Base-by-base conservation (phyloP, 352 stramenopile species). In the Pythium plurisporium region DNA sequence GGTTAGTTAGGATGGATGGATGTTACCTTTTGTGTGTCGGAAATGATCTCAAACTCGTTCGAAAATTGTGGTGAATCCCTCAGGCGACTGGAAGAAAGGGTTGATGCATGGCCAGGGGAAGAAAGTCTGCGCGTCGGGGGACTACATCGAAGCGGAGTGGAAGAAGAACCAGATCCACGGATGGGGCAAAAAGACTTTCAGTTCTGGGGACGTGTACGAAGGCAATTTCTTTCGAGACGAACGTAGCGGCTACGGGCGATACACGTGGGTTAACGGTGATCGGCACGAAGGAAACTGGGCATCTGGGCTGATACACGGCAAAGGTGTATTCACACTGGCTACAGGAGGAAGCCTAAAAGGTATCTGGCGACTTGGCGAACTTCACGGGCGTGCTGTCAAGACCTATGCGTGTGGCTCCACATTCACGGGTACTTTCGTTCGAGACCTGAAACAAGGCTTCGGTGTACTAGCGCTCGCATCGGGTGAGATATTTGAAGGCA, bases 51-150 rank as follows among this genome's bases (percentile, higher is more conserved):
- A n/a, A n/a, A 41, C 17, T 27, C 38, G 12, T 20, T 27, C 38
- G n/a, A 15, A 15, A 26, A 44, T n/a, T 1, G n/a, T 44, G 17
- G 26, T 33, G 23, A 26, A 8, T 45, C 10, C 17, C 20, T 12
- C 52, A 90, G 82, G 82, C 42, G 73, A 76, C 43, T 94, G 83
- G 83, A 90, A 83, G 58, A 88, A 73, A 34, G 76, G 76, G 8
- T 62, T 87, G 62, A 88, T 94, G 77, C 77, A 91, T 44, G 83
- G 79, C 27, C 69, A 78, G 59, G 83, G 83, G 40, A 87, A 79
- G 46, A 91, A 91, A 48, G 61, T 80, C 9, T 84, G 87, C 8
- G 64, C 69, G 3, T 76, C 61, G 0, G 83, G 81, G 15, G 83
- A 90, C 64, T 67, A 68, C 22, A 71, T 94, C 19, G 72, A 89